These are phyloP conservation scores for Zygosaccharomyces pseudorouxii DNA, from an alignment of 805 yeast species.

Conservation along the genomic window DNA sequence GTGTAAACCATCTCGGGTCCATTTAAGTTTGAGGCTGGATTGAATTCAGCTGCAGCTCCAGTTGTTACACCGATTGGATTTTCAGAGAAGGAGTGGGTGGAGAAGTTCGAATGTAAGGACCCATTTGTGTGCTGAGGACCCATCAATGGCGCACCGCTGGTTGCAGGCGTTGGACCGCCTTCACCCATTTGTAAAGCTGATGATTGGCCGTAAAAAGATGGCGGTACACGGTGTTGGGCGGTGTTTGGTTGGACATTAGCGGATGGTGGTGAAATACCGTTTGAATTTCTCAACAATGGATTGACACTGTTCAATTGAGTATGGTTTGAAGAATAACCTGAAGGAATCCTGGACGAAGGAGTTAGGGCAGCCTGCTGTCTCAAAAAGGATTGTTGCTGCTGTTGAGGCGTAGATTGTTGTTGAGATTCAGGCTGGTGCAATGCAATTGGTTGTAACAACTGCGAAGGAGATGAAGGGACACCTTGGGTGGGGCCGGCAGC, in stretches of 20 bases:
- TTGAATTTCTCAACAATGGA: constrained; percentile 31
- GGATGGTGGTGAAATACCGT: constrained; percentile 26
- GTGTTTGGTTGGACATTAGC: constrained; percentile 19
- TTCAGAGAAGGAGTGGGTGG: constrained; percentile 32
- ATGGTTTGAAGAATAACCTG: constrained; percentile 32
- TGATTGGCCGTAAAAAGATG: constrained; percentile 14
- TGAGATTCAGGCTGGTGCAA: constrained; percentile 18
- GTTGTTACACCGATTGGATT: neutral
- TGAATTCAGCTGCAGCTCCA: constrained; percentile 6
- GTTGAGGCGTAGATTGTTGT: constrained; percentile 14
- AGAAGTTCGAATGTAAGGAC: constrained; percentile 33
- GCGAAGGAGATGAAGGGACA: constrained; percentile 15
- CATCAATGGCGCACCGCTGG: constrained; percentile 13
- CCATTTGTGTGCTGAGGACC: constrained; percentile 35
- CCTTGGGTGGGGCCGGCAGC: neutral
- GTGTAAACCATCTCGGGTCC: constrained; percentile 21
- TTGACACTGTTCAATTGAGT: constrained; percentile 25
- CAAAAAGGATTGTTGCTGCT: constrained; percentile 29
- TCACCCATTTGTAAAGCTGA: constrained; percentile 8
- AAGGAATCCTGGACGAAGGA: constrained; percentile 35
- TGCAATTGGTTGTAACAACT: constrained; percentile 22
- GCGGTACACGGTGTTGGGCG: constrained; percentile 19
- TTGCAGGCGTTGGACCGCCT: neutral
- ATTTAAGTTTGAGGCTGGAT: constrained; percentile 2
- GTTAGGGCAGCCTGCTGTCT: constrained; percentile 31